phyloP scores from a whole-genome alignment of 163 green algal genomes.

The Trebouxiophyceae sp. region DNA sequence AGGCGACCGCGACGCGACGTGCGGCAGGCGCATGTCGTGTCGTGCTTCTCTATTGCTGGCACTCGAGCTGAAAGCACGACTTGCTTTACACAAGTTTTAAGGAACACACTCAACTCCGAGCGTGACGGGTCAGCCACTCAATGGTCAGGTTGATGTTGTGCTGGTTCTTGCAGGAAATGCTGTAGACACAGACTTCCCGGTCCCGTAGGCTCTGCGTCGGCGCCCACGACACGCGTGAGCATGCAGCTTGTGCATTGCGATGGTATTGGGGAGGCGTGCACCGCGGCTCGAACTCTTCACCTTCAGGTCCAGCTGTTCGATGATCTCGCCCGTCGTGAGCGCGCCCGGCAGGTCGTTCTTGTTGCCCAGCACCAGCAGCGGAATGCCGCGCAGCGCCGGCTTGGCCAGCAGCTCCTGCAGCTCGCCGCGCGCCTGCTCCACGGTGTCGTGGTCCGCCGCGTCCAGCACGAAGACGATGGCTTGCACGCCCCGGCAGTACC shows the following conservation, averaged over 20 bases:
- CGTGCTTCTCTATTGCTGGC: too few species aligned
- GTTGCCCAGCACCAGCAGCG: constrained; percentile 95
- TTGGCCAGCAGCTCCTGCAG: constrained; percentile 80
- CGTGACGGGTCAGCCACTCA: constrained; percentile 89
- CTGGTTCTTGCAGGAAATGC: constrained; percentile 91
- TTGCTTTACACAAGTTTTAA: too few species aligned
- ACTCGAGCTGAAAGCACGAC: too few species aligned
- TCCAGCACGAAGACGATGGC: constrained; percentile 97
- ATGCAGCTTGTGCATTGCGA: background rate
- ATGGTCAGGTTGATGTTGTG: constrained; percentile 93
- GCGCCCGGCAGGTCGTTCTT: constrained; percentile 92
- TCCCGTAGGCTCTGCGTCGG: constrained; percentile 31
- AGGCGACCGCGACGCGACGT: too few species aligned
- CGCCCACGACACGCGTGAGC: background rate
- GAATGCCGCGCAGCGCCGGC: constrained; percentile 75
- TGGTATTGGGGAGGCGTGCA: background rate
- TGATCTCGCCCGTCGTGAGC: constrained; percentile 64
- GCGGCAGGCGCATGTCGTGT: too few species aligned
- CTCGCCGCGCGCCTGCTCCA: constrained; percentile 59
- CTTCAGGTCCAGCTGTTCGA: constrained; percentile 68
- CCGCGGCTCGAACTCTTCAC: constrained; percentile 10
- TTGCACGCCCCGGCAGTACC: constrained; percentile 95
- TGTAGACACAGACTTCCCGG: constrained; percentile 88
- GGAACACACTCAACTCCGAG: constrained; percentile 70
- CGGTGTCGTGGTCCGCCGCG: constrained; percentile 66